Evolutionary conservation across 805 yeast genomes (phyloP).

Genomic region (Pichia sporocuriosa): DNA sequence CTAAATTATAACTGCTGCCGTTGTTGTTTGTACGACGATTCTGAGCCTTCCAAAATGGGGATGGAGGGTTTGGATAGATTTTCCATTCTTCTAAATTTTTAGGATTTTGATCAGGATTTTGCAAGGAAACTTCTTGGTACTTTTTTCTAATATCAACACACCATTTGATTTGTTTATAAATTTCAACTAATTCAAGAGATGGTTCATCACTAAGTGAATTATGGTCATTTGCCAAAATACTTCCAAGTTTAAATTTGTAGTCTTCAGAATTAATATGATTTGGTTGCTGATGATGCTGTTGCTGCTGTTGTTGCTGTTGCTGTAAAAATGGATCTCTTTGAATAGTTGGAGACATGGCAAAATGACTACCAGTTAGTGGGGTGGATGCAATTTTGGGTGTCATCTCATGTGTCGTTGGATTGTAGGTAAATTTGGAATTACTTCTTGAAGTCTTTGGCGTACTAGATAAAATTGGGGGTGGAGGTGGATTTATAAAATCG

Average conservation of each 20-base stretch:
- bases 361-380: neutral
- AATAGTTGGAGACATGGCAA: neutral
- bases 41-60: constrained; percentile 64
- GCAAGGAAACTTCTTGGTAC: constrained; percentile 66
- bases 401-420: constrained; percentile 24
- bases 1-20: neutral
- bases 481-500: constrained; percentile 33
- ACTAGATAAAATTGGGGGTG: constrained; percentile 28
- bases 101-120: constrained; percentile 73
- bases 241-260: constrained; percentile 35
- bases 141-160: constrained; percentile 72
- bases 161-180: constrained; percentile 52
- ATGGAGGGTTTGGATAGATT: constrained; percentile 91
- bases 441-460: constrained; percentile 10
- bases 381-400: constrained; percentile 9
- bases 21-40: constrained; percentile 3
- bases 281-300: constrained; percentile 15
- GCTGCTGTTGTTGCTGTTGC: constrained; percentile 7
- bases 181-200: constrained; percentile 58
- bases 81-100: constrained; percentile 69
- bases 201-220: constrained; percentile 50
- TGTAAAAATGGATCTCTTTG: constrained; percentile 3
- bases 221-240: constrained; percentile 41
- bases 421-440: constrained; percentile 22
- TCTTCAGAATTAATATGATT: no score